Evolutionary conservation across 2,329 filamentous ascomycete genomes (phyloP), one percentile per base, ranked within the genome.

Genomic region (Colletotrichum agaves): DNA sequence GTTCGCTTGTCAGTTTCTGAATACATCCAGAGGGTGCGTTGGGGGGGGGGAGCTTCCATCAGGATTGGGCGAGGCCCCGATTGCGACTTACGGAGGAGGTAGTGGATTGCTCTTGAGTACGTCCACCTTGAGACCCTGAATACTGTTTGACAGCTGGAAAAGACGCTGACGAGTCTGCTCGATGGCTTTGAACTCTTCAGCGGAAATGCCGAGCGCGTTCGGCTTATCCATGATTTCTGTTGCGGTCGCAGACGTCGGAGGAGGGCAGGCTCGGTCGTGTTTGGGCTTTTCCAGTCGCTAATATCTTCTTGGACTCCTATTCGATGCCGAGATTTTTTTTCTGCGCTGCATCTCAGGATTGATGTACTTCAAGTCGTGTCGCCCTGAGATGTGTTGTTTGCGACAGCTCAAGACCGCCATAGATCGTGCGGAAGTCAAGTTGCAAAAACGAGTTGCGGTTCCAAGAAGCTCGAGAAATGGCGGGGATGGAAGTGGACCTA

Each of bases 91-190:
- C 91, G 89, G 87, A 63, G 85, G 84, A 27, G 92, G 92, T 5
- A 94, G 82, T 23, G 89, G 90, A 61, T 90, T 87, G 76, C 85
- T 88, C 67, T 85, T 84, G 43, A 87, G 77, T 43, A 93, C 81
- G 73, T 88, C 86, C 71, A 82, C 79, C 72, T 87, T 86, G 21
- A 94, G 81, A 44, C 89, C 91, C 64, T 81, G 84, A 19, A 94
- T 87, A 72, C 87, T 92, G 76, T 86, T 90, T 4, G 89, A 88
- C 23, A 94, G 85, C 74, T 93, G 90, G 50, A 84, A 84, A 21
- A 94, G 84, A 31, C 90, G 86, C 73, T 90, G 87, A 44, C 92
- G 87, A 31, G 89, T 88, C 78, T 91, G 87, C 74, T 94, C 92
- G 27, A 94, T 85, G 44, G 87, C 84, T 78, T 90, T 92, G 72